Base-by-base conservation (phyloP, 345 rosid species). In the Passiflora organensis region DNA sequence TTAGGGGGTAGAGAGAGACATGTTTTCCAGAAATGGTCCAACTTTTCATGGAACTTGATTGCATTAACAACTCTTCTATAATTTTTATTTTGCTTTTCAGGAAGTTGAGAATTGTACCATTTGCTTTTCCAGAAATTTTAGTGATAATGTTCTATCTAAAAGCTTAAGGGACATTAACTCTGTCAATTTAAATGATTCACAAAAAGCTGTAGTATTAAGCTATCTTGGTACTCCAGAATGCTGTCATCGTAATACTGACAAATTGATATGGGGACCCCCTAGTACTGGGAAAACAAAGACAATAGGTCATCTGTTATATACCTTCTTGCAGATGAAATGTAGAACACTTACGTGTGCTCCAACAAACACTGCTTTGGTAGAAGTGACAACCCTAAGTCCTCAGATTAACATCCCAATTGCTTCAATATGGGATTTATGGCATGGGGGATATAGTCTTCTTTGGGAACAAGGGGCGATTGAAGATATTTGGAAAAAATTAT, bases 241-340 rank as follows among this genome's bases (percentile, higher is more conserved):
- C 69, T 4, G 43, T 43, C n/a, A n/a, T 1, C 75, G 85, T 48
- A 0, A 18, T 53, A 58, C 18, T 10, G 70, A 72, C 38, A 65
- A 78, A 32, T 77, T 80, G 1, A 68, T 80, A 6, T 75, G 77
- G 86, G 86, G 86, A 4, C 86, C 86, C 1, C 86, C 86, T 0
- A 82, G 86, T 18, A 80, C 86, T 0, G 82, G 82, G 48, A 80
- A 80, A 60, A 80, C 86, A 0, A 73, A 60, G 24, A 81, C 78
- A 1, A 54, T 69, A 11, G 59, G 83, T 50, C 20, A 58, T 15
- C 48, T 81, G 58, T 49, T 81, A 54, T 16, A 60, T 1, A 36
- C 50, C 34, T 60, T 81, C 14, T 63, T 78, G 24, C 57, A 56
- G 41, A 24, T 60, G 72, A 76, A 63, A 32, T 77, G 76, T 43